phyloP scores from a whole-genome alignment of 2,329 filamentous ascomycete genomes.

The Epichloe amarillans region DNA sequence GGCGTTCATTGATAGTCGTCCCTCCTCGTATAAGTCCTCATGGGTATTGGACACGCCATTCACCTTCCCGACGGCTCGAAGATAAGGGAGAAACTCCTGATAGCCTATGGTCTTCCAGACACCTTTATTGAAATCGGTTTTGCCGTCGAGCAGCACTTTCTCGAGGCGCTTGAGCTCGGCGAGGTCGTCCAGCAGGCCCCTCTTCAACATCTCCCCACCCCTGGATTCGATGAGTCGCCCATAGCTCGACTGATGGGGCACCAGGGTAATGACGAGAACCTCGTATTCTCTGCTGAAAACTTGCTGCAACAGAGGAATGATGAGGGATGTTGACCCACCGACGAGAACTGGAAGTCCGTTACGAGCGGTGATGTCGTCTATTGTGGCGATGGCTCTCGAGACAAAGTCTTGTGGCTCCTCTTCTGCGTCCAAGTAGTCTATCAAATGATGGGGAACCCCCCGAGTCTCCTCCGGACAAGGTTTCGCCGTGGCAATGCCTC shows the following conservation, averaged over 20 bases:
- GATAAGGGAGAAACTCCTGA: not conserved
- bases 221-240: not conserved
- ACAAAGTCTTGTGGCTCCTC: slow-evolving; percentile 1
- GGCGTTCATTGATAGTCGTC: not conserved
- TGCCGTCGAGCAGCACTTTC: not conserved
- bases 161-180: not conserved
- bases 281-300: not conserved
- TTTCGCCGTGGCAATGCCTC: not conserved
- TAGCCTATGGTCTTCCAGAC: slow-evolving; percentile 1
- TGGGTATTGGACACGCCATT: not conserved
- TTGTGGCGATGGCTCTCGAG: not conserved
- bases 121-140: not conserved
- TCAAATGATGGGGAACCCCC: not conserved
- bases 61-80: not conserved
- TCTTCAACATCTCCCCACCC: not conserved
- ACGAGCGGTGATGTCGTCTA: not conserved
- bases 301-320: not conserved
- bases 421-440: slow-evolving; percentile 1
- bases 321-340: slow-evolving; percentile 2
- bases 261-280: not conserved
- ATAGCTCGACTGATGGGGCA: not conserved
- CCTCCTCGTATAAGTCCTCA: not conserved
- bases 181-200: not conserved
- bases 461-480: not conserved
- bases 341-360: not conserved